A percentile compares a stretch with the other conserved stretches of the same genome.
These are phyloP conservation scores for Paecilomyces formosus DNA, from an alignment of 2,329 filamentous ascomycete species.

Conservation along the genomic window DNA sequence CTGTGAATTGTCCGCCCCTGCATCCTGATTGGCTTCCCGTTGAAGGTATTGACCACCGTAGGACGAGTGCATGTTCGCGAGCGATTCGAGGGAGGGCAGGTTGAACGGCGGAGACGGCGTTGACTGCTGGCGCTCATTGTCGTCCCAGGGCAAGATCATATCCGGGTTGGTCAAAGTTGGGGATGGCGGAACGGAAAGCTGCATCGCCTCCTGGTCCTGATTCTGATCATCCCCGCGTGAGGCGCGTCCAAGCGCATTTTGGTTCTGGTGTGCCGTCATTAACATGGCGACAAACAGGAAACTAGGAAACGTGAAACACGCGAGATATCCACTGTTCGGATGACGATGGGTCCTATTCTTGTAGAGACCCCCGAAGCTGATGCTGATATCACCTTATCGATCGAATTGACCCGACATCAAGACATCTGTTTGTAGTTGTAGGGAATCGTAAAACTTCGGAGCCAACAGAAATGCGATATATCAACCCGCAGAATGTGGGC, in stretches of 20 bases:
- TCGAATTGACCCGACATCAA: not conserved
- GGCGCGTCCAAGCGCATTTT: slow-evolving; percentile 6
- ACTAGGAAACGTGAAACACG: not conserved
- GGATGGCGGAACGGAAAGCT: slow-evolving; percentile 50
- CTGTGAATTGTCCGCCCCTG: slow-evolving; percentile 4
- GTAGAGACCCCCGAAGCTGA: not conserved
- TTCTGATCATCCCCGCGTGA: slow-evolving; percentile 8
- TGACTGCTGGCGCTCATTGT: slow-evolving; percentile 42
- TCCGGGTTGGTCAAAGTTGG: slow-evolving; percentile 89
- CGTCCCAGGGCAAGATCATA: slow-evolving; percentile 80
- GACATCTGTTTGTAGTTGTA: not conserved
- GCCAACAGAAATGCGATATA: not conserved
- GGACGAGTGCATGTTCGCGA: not conserved
- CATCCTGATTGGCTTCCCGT: slow-evolving; percentile 2
- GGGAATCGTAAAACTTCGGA: not conserved
- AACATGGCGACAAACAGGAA: slow-evolving; percentile 1
- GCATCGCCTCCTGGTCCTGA: slow-evolving; percentile 10
- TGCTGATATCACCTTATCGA: not conserved
- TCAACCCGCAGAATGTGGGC: not conserved
- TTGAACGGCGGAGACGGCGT: slow-evolving; percentile 46
- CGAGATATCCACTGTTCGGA: not conserved
- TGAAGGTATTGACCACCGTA: slow-evolving; percentile 1
- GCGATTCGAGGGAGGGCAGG: slow-evolving; percentile 38
- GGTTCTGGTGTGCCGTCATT: slow-evolving; percentile 1
- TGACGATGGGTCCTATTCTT: not conserved